These are phyloP conservation scores for Diutina rugosa DNA, from an alignment of 1,139 yeast species.

Conservation along the genomic window DNA sequence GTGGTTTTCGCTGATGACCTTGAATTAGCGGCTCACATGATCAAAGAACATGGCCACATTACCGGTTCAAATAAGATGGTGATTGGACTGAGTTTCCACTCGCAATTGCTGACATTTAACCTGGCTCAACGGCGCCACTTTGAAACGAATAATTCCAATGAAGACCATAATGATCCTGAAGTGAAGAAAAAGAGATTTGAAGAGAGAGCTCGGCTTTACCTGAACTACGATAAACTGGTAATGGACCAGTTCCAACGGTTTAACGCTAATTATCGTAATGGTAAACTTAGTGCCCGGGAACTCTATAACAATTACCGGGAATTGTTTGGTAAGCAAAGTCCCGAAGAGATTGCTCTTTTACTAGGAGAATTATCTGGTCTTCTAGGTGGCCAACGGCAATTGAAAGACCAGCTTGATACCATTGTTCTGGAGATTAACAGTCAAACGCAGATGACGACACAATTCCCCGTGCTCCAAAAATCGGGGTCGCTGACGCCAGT, in stretches of 20 bases:
- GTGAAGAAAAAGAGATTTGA: conserved; percentile 55
- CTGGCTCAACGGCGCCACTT: conserved; percentile 5
- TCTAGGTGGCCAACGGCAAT: conserved; percentile 16
- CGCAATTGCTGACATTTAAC: conserved; percentile 50
- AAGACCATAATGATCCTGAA: conserved; percentile 32
- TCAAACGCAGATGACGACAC: conserved; percentile 11
- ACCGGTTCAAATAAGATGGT: conserved; percentile 34
- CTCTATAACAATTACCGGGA: conserved; percentile 36
- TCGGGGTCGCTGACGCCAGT: conserved; percentile 15
- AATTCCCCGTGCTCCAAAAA: conserved; percentile 12
- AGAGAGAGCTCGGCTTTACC: conserved; percentile 74
- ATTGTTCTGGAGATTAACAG: conserved; percentile 13
- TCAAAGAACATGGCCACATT: conserved; percentile 62
- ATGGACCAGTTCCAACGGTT: conserved; percentile 36
- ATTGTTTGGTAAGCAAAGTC: conserved; percentile 31
- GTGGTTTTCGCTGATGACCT: conserved; percentile 83
- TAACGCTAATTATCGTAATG: conserved; percentile 36
- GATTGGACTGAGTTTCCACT: conserved; percentile 41
- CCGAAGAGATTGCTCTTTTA: conserved; percentile 38
- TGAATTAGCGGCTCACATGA: conserved; percentile 81
- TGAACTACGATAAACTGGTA: conserved; percentile 37
- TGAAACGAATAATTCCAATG: conserved; percentile 5
- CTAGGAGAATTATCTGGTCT: conserved; percentile 46
- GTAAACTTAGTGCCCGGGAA: conserved; percentile 34
- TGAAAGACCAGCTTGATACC: background rate